These are phyloP conservation scores for Botryotinia globosa DNA, from an alignment of 2,329 filamentous ascomycete species.

Conservation along the genomic window DNA sequence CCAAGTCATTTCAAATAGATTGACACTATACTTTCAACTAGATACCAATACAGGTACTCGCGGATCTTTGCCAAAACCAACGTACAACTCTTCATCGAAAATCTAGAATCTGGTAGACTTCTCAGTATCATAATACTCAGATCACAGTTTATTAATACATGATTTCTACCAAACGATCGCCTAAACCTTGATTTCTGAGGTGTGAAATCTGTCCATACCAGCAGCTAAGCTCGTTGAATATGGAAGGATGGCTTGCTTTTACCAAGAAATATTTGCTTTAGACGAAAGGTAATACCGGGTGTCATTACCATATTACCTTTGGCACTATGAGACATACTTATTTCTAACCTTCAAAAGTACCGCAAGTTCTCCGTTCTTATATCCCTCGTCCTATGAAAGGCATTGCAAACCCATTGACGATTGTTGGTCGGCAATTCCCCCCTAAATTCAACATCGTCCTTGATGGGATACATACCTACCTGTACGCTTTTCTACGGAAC, in stretches of 20 bases:
- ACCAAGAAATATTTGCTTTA: neutral
- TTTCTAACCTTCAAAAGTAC: neutral
- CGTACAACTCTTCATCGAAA: neutral
- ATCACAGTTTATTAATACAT: neutral
- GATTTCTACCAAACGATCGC: neutral
- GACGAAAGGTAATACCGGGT: neutral
- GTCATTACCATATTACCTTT: neutral
- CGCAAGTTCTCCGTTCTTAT: neutral
- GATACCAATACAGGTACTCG: neutral
- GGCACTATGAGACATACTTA: neutral
- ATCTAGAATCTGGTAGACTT: neutral
- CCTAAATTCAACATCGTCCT: neutral
- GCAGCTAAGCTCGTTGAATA: neutral
- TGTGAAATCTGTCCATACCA: neutral
- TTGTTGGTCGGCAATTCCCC: neutral
- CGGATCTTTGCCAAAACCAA: neutral
- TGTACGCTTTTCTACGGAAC: neutral
- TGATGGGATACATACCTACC: neutral
- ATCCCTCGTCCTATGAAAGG: neutral
- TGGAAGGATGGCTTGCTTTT: neutral
- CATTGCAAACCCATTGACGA: neutral
- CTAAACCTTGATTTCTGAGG: neutral
- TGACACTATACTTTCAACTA: neutral
- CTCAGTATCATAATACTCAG: accelerated
- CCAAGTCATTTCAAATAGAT: neutral